Base-by-base conservation (phyloP, 1,284 basidiomycete genomes). In the Cerioporus squamosus region DNA sequence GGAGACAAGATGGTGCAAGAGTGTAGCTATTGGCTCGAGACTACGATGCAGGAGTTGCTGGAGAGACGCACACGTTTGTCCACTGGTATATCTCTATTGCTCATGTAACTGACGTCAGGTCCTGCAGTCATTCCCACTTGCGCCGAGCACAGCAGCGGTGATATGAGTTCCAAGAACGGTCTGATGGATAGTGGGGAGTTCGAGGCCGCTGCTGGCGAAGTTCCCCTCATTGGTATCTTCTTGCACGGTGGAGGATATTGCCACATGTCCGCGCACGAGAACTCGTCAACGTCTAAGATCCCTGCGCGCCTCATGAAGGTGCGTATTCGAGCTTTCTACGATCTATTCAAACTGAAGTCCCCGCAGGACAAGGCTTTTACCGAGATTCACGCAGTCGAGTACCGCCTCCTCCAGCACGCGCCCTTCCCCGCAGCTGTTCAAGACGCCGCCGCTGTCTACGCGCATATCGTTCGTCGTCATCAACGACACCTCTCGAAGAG, bases 401-500 rank as follows among this genome's bases (percentile, higher is more conserved):
- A 83, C 55, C 74, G 81, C 12, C 71, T 82, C 10, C 70, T 82
- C 5, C 81, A 82, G 53, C 77, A 81, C 42, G 80, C 78, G 0
- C 80, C 85, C 0, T 85, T 87, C 70, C 87, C 87, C 2, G 79
- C 83, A n/a, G 84, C 83, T 0, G 78, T 89, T 0, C 81, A 87
- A 59, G 86, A 90, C 60, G 83, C 81, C 0, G 83, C 86, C 12
- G 78, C 85, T 0, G 82, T 83, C 0, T 90, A 88, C 61, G 73
- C 79, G 38, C 79, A 86, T 63, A 75, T 87, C 9, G 75, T 86
- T 18, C 64, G 77, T 10, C 63, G 63, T 12, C 65, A 70, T 42
- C 59, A 63, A 24, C 56, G 55, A n/a, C 57, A 38, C 9, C 39
- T 26, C 3, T 5, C 36, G 14, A 47, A 43, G 20, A 2, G 38